These are phyloP conservation scores for Rhizopus arrhizus DNA, from an alignment of 371 early-diverging fungal genomes.

Conservation along the genomic window DNA sequence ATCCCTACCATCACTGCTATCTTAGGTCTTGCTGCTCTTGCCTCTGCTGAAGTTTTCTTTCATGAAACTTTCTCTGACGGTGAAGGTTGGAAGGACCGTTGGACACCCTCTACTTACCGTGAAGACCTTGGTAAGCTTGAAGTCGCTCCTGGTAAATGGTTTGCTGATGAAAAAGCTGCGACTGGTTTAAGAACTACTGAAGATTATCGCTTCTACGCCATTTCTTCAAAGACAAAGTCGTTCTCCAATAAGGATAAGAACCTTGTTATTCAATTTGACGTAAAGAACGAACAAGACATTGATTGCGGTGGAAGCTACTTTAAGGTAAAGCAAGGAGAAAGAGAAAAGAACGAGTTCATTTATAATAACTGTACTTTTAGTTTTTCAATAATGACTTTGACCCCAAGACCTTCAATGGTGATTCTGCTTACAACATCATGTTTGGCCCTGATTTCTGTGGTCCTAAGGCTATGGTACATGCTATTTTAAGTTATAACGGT, in stretches of 20 bases:
- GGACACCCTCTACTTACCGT: slow-evolving; percentile 71
- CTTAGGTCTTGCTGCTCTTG: slow-evolving; percentile 67
- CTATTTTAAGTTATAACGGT: slow-evolving; percentile 93
- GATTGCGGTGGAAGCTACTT: slow-evolving; percentile 98
- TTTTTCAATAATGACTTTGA: slow-evolving; percentile 60
- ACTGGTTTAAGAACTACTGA: slow-evolving; percentile 80
- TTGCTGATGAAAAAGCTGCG: slow-evolving; percentile 68
- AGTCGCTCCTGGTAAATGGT: slow-evolving; percentile 78
- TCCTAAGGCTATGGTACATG: slow-evolving; percentile 87
- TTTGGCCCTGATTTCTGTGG: slow-evolving; percentile 97
- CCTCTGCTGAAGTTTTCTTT: slow-evolving; percentile 78
- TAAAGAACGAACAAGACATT: slow-evolving; percentile 91
- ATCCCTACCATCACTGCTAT: slow-evolving; percentile 59
- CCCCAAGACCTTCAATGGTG: slow-evolving; percentile 80
- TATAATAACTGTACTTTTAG: slow-evolving; percentile 20
- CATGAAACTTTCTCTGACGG: slow-evolving; percentile 83
- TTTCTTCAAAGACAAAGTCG: slow-evolving; percentile 73
- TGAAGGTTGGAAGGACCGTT: slow-evolving; percentile 69
- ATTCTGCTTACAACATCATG: slow-evolving; percentile 93
- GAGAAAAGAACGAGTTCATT: not conserved
- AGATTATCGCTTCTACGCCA: slow-evolving; percentile 87
- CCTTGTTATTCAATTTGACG: slow-evolving; percentile 92
- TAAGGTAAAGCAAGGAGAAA: slow-evolving; percentile 63
- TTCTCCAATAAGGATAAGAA: slow-evolving; percentile 79
- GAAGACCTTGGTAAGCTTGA: slow-evolving; percentile 77